Evolutionary conservation across 352 stramenopile genomes (phyloP).

Genomic region (Globisporangium middletonii): DNA sequence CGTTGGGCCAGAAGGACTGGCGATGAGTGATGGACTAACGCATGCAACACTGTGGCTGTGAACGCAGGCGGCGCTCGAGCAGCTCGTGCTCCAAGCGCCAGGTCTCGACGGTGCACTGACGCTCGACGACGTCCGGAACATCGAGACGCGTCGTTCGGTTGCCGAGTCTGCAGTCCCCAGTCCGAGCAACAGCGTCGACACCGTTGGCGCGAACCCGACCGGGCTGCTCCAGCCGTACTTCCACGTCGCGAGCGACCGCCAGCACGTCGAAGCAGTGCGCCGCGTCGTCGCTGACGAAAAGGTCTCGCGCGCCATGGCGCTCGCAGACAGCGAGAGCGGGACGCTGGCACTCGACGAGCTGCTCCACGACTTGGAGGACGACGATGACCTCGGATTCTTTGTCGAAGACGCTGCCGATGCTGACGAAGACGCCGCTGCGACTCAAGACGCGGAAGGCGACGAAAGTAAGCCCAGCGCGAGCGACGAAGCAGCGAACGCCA

Average conservation of each 20-base stretch:
- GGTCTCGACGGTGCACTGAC: slow-evolving; percentile 50
- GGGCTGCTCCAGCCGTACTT: slow-evolving; percentile 64
- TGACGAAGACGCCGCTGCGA: slow-evolving; percentile 15
- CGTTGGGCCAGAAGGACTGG: background rate
- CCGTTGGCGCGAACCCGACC: slow-evolving; percentile 48
- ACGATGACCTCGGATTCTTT: slow-evolving; percentile 61
- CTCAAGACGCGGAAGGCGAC: background rate
- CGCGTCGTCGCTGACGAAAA: slow-evolving; percentile 62
- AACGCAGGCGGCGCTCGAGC: slow-evolving; percentile 22
- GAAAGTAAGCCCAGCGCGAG: slow-evolving; percentile 4
- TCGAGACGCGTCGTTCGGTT: background rate
- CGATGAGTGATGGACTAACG: background rate
- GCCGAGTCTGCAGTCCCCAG: slow-evolving; percentile 1
- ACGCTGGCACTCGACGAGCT: slow-evolving; percentile 64
- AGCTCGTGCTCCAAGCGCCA: slow-evolving; percentile 44
- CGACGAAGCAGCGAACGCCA: background rate
- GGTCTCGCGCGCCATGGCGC: slow-evolving; percentile 44
- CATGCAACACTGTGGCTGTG: background rate
- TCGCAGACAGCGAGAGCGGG: slow-evolving; percentile 33
- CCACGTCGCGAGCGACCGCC: slow-evolving; percentile 45
- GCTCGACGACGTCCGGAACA: slow-evolving; percentile 27
- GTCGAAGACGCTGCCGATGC: slow-evolving; percentile 21
- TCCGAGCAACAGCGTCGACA: slow-evolving; percentile 13
- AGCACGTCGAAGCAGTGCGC: slow-evolving; percentile 44
- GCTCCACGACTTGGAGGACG: slow-evolving; percentile 60